Evolutionary conservation across 139 green algal species (phyloP), one percentile per base, ranked within the genome.

Genomic region (Chlamydomonas schloesseri): DNA sequence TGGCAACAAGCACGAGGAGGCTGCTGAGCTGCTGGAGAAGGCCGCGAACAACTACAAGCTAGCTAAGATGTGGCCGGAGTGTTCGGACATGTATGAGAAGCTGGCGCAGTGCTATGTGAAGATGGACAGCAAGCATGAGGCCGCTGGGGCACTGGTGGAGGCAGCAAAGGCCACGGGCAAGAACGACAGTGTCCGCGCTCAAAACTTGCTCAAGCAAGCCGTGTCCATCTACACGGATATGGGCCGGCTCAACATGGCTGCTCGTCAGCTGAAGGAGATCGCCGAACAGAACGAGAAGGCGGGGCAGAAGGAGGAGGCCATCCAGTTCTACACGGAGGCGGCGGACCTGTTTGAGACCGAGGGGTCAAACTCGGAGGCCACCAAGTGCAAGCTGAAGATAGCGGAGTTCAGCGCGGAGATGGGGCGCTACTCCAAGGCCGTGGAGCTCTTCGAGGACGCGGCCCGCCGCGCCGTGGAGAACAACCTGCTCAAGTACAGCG

Each of bases 21-120:
- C 97, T 15, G 96, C 95, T 57, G 96, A 99, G 79, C 88, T 98
- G 18, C 91, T 96, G 57, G 98, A 99, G 89, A 97, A 97, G 88
- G 97, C 96, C 26, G 96, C 92, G 18, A 99, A 98, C 79, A 93
- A 98, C 64, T 99, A 96, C 93, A 99, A 99, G 90, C 92, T 99
- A 2, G 97, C 90, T 26, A 99, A 99, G 71, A 87, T 69, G 71
- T 93, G 94, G 94, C 79, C 90, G 31, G 92, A 98, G 26, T 96
- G 93, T 17, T 95, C 89, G 18, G 90, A 98, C n/a, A 91, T 89
- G 10, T 99, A 96, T 89, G 83, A 89, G 31, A 93, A 96, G 90
- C 90, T 99, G 18, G 94, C 96, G 34, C 92, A 96, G 28, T 88
- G 94, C 29, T 93, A 99, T 37, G 58, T 95, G 0, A 98, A 98